These are phyloP conservation scores for Discostella stelligera DNA, from an alignment of 352 stramenopile species.

Conservation along the genomic window DNA sequence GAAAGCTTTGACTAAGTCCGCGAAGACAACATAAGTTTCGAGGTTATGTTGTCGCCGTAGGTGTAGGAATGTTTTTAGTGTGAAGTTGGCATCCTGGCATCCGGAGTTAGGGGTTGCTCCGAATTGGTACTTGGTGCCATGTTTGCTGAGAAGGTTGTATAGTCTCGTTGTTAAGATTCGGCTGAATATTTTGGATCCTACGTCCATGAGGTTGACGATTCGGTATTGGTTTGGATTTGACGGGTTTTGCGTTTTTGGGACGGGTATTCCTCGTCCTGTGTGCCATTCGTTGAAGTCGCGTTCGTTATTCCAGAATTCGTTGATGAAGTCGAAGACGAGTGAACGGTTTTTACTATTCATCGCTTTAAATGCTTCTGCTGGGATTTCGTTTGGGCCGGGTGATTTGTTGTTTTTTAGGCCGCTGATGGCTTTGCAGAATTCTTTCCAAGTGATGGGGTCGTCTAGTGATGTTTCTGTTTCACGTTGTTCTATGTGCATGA, in stretches of 20 bases:
- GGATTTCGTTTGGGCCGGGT: too few species aligned
- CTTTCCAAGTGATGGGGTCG: conserved; percentile 6
- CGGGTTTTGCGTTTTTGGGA: conserved; percentile 2
- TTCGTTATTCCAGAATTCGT: not conserved
- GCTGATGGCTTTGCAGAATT: conserved; percentile 1
- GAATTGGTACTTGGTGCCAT: too few species aligned
- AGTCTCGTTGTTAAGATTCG: too few species aligned
- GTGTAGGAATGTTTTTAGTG: too few species aligned
- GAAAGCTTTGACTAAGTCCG: not conserved
- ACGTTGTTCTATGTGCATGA: conserved; percentile 20
- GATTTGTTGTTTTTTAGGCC: not conserved
- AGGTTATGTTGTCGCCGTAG: too few species aligned
- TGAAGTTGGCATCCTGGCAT: too few species aligned
- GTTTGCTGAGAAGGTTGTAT: conserved; percentile 48
- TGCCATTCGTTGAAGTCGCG: not conserved
- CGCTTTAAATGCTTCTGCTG: too few species aligned
- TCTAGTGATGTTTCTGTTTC: conserved; percentile 2
- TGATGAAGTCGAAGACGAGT: too few species aligned
- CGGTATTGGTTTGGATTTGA: not conserved
- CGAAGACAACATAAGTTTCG: too few species aligned
- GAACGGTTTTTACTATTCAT: too few species aligned
- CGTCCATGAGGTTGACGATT: conserved; percentile 36
- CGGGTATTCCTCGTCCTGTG: not conserved
- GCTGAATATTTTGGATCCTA: conserved; percentile 12
- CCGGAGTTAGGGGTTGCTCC: too few species aligned